phyloP scores from a whole-genome alignment of 2,329 filamentous ascomycete species.

The Leptoxyphium fumago region DNA sequence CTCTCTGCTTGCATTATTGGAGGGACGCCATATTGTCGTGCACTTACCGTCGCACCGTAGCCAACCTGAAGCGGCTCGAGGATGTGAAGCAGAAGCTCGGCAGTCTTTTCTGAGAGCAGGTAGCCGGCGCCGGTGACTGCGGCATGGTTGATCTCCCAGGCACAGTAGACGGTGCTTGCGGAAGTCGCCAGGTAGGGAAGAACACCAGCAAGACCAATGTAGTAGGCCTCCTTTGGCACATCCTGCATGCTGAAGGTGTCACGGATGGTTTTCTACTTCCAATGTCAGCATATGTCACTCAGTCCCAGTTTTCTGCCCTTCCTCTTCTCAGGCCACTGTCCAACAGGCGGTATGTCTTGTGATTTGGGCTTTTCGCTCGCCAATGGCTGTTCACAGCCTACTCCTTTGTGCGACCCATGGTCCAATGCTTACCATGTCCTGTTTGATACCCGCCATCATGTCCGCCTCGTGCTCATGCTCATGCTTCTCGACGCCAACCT shows the following conservation, averaged over 20 bases:
- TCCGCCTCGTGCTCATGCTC: constrained; percentile 23
- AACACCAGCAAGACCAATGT: constrained; percentile 36
- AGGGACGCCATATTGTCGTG: neutral
- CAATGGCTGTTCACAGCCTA: no score
- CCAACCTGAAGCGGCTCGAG: constrained; percentile 81
- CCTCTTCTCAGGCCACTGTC: no score
- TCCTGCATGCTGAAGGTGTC: constrained; percentile 33
- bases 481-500: constrained; percentile 21
- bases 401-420: no score
- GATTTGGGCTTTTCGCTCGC: no score
- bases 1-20: neutral
- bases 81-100: constrained; percentile 54
- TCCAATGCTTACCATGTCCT: constrained; percentile 17
- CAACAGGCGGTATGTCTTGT: no score
- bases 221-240: constrained; percentile 34
- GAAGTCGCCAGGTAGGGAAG: constrained; percentile 66
- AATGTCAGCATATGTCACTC: constrained; percentile 3
- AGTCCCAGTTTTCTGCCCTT: neutral
- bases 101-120: constrained; percentile 54
- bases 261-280: constrained; percentile 28
- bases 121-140: constrained; percentile 45
- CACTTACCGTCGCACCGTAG: constrained; percentile 67
- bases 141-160: constrained; percentile 65
- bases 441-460: constrained; percentile 31
- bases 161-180: constrained; percentile 63